Percentiles rank a stretch among this genome's conserved stretches.
phyloP scores from a whole-genome alignment of 768 basidiomycete genomes.

The Clitopilus passeckerianus region DNA sequence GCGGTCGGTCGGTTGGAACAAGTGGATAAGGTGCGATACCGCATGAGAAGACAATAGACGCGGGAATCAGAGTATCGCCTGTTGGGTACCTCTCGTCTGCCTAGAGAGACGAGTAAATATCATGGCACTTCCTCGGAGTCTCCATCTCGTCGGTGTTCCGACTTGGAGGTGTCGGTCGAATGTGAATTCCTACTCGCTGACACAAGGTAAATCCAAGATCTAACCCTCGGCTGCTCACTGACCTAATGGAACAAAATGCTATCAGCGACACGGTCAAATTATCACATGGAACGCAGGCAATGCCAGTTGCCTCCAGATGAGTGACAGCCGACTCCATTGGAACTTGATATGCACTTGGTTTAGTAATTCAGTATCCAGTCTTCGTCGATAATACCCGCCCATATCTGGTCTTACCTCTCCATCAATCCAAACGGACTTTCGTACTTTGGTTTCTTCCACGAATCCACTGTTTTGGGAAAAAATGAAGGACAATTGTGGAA shows the following conservation, averaged over 20 bases:
- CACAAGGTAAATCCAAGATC: background rate
- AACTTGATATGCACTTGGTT: no score
- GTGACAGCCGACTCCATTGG: background rate
- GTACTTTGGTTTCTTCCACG: background rate
- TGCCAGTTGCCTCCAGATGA: background rate
- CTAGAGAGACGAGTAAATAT: no score
- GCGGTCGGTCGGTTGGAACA: no score
- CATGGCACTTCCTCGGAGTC: no score
- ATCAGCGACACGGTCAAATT: no score
- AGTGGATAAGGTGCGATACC: no score
- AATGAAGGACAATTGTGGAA: no score
- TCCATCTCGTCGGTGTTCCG: no score
- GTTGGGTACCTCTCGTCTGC: background rate
- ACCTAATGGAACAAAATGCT: no score
- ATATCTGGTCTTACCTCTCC: background rate
- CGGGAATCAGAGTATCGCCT: background rate
- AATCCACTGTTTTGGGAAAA: background rate
- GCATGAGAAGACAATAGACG: background rate
- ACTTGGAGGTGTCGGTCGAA: no score
- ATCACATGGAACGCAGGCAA: no score
- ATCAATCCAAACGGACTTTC: background rate
- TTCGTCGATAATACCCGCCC: background rate
- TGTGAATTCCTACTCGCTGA: background rate
- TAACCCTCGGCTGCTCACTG: no score
- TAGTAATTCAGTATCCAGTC: background rate